phyloP scores from a whole-genome alignment of 2,329 filamentous ascomycete species.

The Penicillium concentricum region DNA sequence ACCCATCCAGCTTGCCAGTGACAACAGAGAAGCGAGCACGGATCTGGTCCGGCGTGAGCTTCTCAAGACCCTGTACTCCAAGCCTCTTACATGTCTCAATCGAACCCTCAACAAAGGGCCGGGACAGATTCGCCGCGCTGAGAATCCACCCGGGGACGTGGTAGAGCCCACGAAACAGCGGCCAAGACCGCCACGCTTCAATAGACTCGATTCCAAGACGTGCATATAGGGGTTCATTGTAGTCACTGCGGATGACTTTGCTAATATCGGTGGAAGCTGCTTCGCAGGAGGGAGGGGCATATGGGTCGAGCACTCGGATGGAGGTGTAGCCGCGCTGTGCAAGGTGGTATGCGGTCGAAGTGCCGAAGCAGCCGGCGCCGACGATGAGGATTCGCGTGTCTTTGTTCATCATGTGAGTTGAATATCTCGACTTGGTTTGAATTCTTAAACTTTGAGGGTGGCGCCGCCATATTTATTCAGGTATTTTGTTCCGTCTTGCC shows the following conservation, averaged over 20 bases:
- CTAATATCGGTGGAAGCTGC: constrained; percentile 22
- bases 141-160: constrained; percentile 20
- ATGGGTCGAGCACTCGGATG: constrained; percentile 9
- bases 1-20: constrained; percentile 16
- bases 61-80: constrained; percentile 16
- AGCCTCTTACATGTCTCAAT: constrained; percentile 15
- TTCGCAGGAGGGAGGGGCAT: constrained; percentile 14
- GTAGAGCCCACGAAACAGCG: constrained; percentile 18
- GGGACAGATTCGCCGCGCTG: constrained; percentile 15
- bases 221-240: constrained; percentile 22
- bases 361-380: constrained; percentile 12
- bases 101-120: constrained; percentile 18
- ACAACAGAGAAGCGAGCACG: constrained; percentile 14
- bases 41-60: constrained; percentile 9
- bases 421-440: neutral
- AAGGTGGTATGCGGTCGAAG: constrained; percentile 13
- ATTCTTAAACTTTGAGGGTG: neutral
- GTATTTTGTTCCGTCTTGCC: neutral
- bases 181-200: constrained; percentile 7
- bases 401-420: constrained; percentile 1
- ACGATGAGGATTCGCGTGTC: constrained; percentile 8
- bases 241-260: constrained; percentile 24
- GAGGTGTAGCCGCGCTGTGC: constrained; percentile 8
- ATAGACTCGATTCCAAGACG: constrained; percentile 19
- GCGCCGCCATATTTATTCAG: constrained; percentile 8